phyloP scores from a whole-genome alignment of 2,329 filamentous ascomycete species.

The Sarocladium kiliense region DNA sequence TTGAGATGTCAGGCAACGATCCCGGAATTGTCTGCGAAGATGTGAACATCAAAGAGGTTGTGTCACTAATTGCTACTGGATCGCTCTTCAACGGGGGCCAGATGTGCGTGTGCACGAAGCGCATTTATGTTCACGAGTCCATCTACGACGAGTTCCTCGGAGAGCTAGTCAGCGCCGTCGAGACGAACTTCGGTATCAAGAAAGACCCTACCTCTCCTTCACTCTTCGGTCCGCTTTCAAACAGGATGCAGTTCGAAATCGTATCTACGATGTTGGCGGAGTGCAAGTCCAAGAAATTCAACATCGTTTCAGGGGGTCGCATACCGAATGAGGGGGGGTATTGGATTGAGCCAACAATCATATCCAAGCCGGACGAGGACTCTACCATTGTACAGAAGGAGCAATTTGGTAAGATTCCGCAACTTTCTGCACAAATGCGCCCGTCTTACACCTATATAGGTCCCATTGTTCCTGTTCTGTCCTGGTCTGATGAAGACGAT shows the following conservation, averaged over 20 bases:
- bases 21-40: slow-evolving; percentile 4
- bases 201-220: background rate
- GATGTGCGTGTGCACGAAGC: slow-evolving; percentile 39
- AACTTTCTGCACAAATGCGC: background rate
- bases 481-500: slow-evolving; percentile 54
- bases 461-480: slow-evolving; percentile 56
- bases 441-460: background rate
- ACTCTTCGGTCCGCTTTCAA: slow-evolving; percentile 55
- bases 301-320: slow-evolving; percentile 13
- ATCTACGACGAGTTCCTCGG: slow-evolving; percentile 50
- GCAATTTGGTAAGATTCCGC: slow-evolving; percentile 27
- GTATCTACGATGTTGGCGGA: slow-evolving; percentile 41
- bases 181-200: background rate
- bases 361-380: slow-evolving; percentile 44
- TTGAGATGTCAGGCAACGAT: slow-evolving; percentile 5
- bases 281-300: slow-evolving; percentile 31
- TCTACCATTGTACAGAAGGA: slow-evolving; percentile 50
- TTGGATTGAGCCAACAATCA: slow-evolving; percentile 50
- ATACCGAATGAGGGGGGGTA: slow-evolving; percentile 36
- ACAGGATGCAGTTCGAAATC: slow-evolving; percentile 54
- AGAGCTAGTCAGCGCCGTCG: slow-evolving; percentile 18
- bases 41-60: slow-evolving; percentile 2
- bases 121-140: slow-evolving; percentile 52
- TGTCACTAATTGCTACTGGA: background rate
- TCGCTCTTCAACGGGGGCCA: slow-evolving; percentile 48